Evolutionary conservation across 371 early-diverging fungal species (phyloP).

Genomic region (Mucor velutinosus): DNA sequence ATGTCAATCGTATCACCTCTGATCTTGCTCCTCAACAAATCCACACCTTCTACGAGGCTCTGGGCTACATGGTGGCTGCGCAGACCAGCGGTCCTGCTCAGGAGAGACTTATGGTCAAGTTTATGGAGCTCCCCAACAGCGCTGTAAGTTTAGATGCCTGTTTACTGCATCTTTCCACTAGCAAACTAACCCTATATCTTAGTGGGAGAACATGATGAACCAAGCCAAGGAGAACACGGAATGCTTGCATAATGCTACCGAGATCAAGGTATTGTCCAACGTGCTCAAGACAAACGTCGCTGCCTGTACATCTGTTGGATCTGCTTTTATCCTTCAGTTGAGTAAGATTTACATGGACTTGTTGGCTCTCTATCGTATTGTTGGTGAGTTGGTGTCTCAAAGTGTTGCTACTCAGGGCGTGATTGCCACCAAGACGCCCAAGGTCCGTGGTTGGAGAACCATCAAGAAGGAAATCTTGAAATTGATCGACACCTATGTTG

Average conservation of each 20-base stretch:
- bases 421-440: slow-evolving; percentile 90
- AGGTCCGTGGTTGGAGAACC: slow-evolving; percentile 87
- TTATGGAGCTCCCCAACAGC: slow-evolving; percentile 89
- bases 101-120: slow-evolving; percentile 78
- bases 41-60: slow-evolving; percentile 96
- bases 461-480: slow-evolving; percentile 95
- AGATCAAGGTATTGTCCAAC: slow-evolving; percentile 86
- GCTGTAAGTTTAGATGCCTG: slow-evolving; percentile 53
- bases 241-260: slow-evolving; percentile 76
- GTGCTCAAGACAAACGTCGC: slow-evolving; percentile 95
- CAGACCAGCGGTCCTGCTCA: slow-evolving; percentile 74
- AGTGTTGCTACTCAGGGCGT: slow-evolving; percentile 66
- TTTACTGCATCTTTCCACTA: too few relatives aligned
- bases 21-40: slow-evolving; percentile 92
- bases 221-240: slow-evolving; percentile 74
- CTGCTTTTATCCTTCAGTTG: slow-evolving; percentile 84
- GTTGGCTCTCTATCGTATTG: slow-evolving; percentile 86
- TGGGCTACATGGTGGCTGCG: slow-evolving; percentile 94
- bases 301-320: slow-evolving; percentile 87
- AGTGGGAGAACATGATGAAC: slow-evolving; percentile 83
- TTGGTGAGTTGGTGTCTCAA: slow-evolving; percentile 83
- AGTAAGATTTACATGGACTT: slow-evolving; percentile 88
- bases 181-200: background rate
- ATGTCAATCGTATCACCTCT: slow-evolving; percentile 78
- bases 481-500: slow-evolving; percentile 87